phyloP scores from a whole-genome alignment of 202 grass and related monocot species.

The Zoysia matrella region DNA sequence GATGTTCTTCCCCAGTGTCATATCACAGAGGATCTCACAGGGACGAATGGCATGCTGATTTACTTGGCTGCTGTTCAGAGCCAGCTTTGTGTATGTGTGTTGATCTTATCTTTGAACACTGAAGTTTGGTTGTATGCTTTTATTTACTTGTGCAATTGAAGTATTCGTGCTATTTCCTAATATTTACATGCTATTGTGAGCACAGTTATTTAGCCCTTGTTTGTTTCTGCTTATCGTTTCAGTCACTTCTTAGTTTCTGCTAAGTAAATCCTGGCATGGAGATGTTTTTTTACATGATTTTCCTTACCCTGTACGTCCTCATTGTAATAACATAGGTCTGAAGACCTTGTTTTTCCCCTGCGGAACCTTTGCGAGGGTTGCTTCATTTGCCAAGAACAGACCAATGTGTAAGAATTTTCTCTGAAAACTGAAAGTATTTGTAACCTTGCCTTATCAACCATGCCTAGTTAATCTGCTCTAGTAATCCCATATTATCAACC shows the following conservation, averaged over 20 bases:
- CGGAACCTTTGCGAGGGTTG: slow-evolving; percentile 89
- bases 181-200: slow-evolving; percentile 20
- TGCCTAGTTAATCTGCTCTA: background rate
- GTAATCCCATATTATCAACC: background rate
- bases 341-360: slow-evolving; percentile 93
- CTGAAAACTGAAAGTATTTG: slow-evolving; percentile 6
- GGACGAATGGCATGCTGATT: slow-evolving; percentile 93
- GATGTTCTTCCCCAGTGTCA: slow-evolving; percentile 54
- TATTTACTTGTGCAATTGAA: background rate
- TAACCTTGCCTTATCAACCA: background rate
- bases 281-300: slow-evolving; percentile 35
- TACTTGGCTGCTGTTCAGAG: slow-evolving; percentile 98
- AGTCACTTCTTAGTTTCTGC: background rate
- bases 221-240: slow-evolving; percentile 8
- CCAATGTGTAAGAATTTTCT: slow-evolving; percentile 71
- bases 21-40: slow-evolving; percentile 51
- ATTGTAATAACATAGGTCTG: slow-evolving; percentile 60
- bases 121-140: slow-evolving; percentile 26
- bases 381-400: slow-evolving; percentile 80
- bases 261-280: slow-evolving; percentile 6
- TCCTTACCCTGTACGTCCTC: slow-evolving; percentile 20
- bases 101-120: slow-evolving; percentile 22
- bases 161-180: background rate
- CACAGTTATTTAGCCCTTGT: background rate
- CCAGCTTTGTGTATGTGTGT: slow-evolving; percentile 85